Conservation (phyloP, 164 flowering plant species). For the Protea cynaroides region DNA sequence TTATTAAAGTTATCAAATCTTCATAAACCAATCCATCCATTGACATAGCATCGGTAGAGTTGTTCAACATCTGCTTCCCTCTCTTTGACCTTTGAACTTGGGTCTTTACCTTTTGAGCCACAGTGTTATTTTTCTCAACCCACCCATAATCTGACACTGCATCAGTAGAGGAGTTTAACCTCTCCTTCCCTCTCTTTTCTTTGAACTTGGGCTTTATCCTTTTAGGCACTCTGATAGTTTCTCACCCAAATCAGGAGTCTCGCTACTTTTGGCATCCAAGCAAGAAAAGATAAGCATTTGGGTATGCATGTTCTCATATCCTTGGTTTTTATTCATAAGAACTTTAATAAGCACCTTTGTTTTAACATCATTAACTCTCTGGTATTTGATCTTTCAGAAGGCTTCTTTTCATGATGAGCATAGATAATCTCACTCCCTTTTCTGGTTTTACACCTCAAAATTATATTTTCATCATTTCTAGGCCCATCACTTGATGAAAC, state of each 20-base stretch:
- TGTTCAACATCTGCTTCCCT: slow-evolving; percentile 21
- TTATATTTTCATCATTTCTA: slow-evolving; percentile 5
- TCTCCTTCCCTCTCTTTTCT: slow-evolving; percentile 14
- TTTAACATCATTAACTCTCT: not conserved
- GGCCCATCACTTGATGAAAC: slow-evolving; percentile 8
- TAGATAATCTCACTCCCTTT: not conserved
- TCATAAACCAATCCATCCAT: slow-evolving; percentile 10
- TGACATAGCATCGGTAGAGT: slow-evolving; percentile 16
- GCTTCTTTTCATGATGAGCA: not conserved
- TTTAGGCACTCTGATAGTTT: not conserved
- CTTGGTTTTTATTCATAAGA: slow-evolving; percentile 9
- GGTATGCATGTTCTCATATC: not conserved
- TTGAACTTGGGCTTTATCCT: not conserved
- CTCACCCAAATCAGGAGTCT: slow-evolving; percentile 3
- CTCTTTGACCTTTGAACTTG: slow-evolving; percentile 7
- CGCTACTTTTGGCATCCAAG: not conserved
- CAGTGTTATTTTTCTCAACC: not conserved
- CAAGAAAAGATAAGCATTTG: slow-evolving; percentile 1
- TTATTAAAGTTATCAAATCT: slow-evolving; percentile 7
- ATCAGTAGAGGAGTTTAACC: slow-evolving; percentile 21
- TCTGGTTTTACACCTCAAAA: slow-evolving; percentile 5
- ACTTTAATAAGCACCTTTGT: slow-evolving; percentile 7
- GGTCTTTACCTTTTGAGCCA: not conserved
- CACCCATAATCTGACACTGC: not conserved
- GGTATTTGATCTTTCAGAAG: not conserved